phyloP scores from a whole-genome alignment of 2,329 filamentous ascomycete species.

The Gaeumannomyces sp. region DNA sequence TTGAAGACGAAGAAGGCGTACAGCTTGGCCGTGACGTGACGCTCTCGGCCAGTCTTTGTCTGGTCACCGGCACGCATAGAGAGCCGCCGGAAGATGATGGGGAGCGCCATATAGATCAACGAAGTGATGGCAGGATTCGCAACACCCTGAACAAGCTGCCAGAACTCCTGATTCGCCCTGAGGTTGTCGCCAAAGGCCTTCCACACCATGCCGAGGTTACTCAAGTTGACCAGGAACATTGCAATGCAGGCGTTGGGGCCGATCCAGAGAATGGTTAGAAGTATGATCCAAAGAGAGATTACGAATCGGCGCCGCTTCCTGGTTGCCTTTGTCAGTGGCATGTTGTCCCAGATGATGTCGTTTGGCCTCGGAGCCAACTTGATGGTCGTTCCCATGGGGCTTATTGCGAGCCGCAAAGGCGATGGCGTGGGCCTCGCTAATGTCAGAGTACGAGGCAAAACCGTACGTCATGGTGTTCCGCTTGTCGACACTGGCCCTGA shows the following conservation, averaged over 20 bases:
- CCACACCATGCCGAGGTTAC: slow-evolving; percentile 78
- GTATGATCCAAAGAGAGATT: slow-evolving; percentile 76
- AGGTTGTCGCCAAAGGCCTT: slow-evolving; percentile 62
- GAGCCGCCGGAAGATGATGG: slow-evolving; percentile 84
- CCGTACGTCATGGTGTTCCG: slow-evolving; percentile 86
- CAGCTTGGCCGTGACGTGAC: slow-evolving; percentile 83
- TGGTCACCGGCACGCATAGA: slow-evolving; percentile 78
- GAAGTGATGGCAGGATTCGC: slow-evolving; percentile 82
- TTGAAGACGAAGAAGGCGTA: slow-evolving; percentile 98
- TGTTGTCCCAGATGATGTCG: slow-evolving; percentile 94
- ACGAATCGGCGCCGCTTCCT: slow-evolving; percentile 68
- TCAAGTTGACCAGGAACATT: slow-evolving; percentile 83
- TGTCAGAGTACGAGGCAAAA: slow-evolving; percentile 88
- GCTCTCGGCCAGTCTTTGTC: slow-evolving; percentile 86
- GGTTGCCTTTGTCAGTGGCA: slow-evolving; percentile 62
- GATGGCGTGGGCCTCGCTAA: slow-evolving; percentile 80
- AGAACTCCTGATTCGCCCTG: slow-evolving; percentile 56
- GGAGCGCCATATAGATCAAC: slow-evolving; percentile 77
- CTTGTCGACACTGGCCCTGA: slow-evolving; percentile 75
- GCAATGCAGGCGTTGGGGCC: slow-evolving; percentile 91
- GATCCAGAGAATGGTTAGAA: slow-evolving; percentile 81
- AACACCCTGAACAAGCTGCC: slow-evolving; percentile 90
- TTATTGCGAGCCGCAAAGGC: slow-evolving; percentile 77
- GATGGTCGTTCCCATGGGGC: slow-evolving; percentile 69
- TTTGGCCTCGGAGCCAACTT: slow-evolving; percentile 76